Percentiles rank a stretch among this genome's conserved stretches.
These are phyloP conservation scores for Moesziomyces sp. DNA, from an alignment of 1,284 basidiomycete genomes.

Conservation along the genomic window DNA sequence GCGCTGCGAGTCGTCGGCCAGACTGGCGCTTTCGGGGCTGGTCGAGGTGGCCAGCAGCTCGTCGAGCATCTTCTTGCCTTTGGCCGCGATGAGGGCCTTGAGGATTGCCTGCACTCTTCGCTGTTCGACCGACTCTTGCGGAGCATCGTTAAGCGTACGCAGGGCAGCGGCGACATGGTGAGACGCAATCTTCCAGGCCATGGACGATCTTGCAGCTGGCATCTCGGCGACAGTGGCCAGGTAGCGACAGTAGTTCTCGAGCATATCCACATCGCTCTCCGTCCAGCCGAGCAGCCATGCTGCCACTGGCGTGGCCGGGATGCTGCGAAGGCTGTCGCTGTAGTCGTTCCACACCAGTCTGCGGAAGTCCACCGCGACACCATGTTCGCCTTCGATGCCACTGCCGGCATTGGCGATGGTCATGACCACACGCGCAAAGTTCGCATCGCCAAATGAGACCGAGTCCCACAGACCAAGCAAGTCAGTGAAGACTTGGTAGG, in stretches of 20 bases:
- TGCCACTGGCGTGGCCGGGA: conserved; percentile 29
- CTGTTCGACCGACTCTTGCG: conserved; percentile 1
- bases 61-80: conserved; percentile 13
- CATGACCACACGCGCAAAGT: conserved; percentile 82
- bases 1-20: conserved; percentile 4
- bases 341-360: conserved; percentile 85
- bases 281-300: conserved; percentile 78
- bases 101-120: conserved; percentile 8
- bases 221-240: conserved; percentile 63
- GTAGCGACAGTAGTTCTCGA: conserved; percentile 71
- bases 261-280: conserved; percentile 77
- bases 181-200: conserved; percentile 78
- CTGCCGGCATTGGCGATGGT: conserved; percentile 70
- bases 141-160: background rate
- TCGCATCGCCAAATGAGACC: conserved; percentile 83
- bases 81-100: conserved; percentile 17
- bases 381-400: conserved; percentile 69
- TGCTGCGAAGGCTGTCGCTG: conserved; percentile 70
- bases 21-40: background rate
- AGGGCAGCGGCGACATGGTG: conserved; percentile 74
- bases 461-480: conserved; percentile 88
- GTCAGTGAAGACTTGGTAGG: conserved; percentile 94
- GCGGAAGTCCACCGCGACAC: conserved; percentile 84
- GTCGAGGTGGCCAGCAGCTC: conserved; percentile 8
- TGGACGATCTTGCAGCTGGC: conserved; percentile 68